Percentiles rank a stretch among this genome's conserved stretches.
phyloP scores from a whole-genome alignment of 2,329 filamentous ascomycete genomes.

The Penicillium sp. region DNA sequence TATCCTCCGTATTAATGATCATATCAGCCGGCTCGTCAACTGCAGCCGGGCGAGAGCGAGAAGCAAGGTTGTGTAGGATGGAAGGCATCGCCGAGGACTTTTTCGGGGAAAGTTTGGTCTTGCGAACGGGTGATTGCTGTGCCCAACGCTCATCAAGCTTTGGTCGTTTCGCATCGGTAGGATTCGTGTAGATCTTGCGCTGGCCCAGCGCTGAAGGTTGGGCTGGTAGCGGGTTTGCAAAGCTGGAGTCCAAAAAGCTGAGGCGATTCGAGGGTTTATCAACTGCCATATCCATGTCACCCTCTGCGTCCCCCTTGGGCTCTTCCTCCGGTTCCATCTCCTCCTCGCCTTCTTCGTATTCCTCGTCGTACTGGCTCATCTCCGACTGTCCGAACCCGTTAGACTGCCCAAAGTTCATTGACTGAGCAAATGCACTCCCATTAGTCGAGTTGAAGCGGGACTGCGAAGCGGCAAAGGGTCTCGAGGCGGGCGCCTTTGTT shows the following conservation, averaged over 20 bases:
- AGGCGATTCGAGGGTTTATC: constrained; percentile 18
- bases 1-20: constrained; percentile 68
- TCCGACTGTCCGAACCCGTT: constrained; percentile 26
- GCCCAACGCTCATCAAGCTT: constrained; percentile 40
- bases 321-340: constrained; percentile 39
- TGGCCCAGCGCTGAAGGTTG: constrained; percentile 17
- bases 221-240: constrained; percentile 23
- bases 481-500: constrained; percentile 22
- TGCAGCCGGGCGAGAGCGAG: constrained; percentile 51
- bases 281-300: constrained; percentile 26
- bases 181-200: constrained; percentile 42
- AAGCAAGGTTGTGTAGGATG: constrained; percentile 66
- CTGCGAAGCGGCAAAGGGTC: constrained; percentile 24
- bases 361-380: constrained; percentile 23
- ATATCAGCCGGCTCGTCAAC: constrained; percentile 66
- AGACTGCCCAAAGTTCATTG: constrained; percentile 22
- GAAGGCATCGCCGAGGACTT: constrained; percentile 61
- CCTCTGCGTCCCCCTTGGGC: constrained; percentile 37
- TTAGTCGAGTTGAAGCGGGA: constrained; percentile 29
- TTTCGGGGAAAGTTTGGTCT: constrained; percentile 35
- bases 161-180: constrained; percentile 39
- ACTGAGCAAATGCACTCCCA: constrained; percentile 24
- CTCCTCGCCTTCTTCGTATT: constrained; percentile 36
- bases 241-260: constrained; percentile 32
- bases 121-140: constrained; percentile 30